Conservation (phyloP, 306 rosid genomes). For the Vigna trinervia region DNA sequence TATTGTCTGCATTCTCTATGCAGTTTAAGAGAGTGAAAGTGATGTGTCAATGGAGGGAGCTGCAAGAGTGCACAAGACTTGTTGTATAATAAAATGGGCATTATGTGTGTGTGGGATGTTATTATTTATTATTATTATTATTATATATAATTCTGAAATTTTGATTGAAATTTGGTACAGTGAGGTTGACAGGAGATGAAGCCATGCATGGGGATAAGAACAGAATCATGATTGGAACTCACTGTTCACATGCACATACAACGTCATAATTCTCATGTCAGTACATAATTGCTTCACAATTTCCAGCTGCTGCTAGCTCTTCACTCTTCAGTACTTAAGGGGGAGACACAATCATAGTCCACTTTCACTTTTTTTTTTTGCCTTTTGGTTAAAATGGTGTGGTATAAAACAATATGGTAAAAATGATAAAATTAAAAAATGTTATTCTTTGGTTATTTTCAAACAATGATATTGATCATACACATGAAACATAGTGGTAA, state of each 20-base stretch:
- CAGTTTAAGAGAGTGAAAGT: conserved; percentile 38
- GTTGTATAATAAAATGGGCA: conserved; percentile 44
- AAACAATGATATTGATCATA: too few relatives aligned
- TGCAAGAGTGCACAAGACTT: conserved; percentile 47
- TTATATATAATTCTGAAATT: conserved; percentile 8
- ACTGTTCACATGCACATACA: conserved; percentile 57
- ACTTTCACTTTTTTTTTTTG: conserved; percentile 28
- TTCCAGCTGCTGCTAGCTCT: conserved; percentile 37
- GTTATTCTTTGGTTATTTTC: too few relatives aligned
- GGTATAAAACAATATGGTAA: not conserved
- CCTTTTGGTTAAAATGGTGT: not conserved
- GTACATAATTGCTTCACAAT: conserved; percentile 3
- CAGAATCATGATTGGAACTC: conserved; percentile 65
- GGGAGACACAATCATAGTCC: conserved; percentile 22
- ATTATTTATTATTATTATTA: not conserved
- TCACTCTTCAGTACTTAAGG: conserved; percentile 14
- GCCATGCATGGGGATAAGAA: conserved; percentile 51
- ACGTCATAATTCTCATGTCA: conserved; percentile 47
- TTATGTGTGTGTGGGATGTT: conserved; percentile 31
- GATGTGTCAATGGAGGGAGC: conserved; percentile 40
- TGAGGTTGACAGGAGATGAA: conserved; percentile 54
- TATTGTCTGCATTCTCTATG: conserved; percentile 40
- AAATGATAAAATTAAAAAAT: not conserved
- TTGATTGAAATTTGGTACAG: conserved; percentile 36
- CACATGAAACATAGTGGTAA: too few relatives aligned